A percentile compares a stretch with the other conserved stretches of the same genome.
Evolutionary conservation across 2,329 filamentous ascomycete species (phyloP).

Genomic region (Cladobotryum mycophilum): DNA sequence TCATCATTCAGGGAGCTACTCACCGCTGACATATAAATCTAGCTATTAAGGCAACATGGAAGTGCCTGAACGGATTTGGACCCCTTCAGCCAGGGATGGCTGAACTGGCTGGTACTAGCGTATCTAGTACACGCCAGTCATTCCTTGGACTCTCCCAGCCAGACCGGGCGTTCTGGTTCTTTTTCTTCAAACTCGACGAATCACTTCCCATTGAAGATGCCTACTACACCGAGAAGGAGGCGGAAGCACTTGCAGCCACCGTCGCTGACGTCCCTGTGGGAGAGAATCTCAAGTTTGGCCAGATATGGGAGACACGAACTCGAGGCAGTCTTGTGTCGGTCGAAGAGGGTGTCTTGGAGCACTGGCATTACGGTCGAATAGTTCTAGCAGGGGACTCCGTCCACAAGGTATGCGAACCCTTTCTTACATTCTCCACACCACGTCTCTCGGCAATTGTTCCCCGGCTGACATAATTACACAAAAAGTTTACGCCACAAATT

Average conservation of each 20-base stretch:
- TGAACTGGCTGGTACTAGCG: too few relatives aligned
- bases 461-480: too few relatives aligned
- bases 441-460: too few relatives aligned
- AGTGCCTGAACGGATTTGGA: conserved; percentile 19
- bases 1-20: neutral
- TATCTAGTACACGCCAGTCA: neutral
- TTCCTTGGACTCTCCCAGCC: conserved; percentile 15
- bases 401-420: conserved; percentile 18
- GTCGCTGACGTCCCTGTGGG: conserved; percentile 22
- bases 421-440: too few relatives aligned
- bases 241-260: conserved; percentile 20
- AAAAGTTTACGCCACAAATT: too few relatives aligned
- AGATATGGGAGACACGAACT: conserved; percentile 24
- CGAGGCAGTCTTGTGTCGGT: conserved; percentile 20
- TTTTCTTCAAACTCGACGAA: conserved; percentile 17
- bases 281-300: conserved; percentile 24
- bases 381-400: conserved; percentile 28
- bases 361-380: conserved; percentile 25
- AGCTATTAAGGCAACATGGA: conserved; percentile 14
- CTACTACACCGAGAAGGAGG: conserved; percentile 26
- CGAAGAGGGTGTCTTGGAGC: conserved; percentile 25
- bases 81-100: too few relatives aligned
- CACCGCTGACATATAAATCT: neutral
- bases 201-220: neutral
- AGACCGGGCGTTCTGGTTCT: conserved; percentile 11